Evolutionary conservation across 352 stramenopile species (phyloP).

Genomic region (Globisporangium paroecandrum): DNA sequence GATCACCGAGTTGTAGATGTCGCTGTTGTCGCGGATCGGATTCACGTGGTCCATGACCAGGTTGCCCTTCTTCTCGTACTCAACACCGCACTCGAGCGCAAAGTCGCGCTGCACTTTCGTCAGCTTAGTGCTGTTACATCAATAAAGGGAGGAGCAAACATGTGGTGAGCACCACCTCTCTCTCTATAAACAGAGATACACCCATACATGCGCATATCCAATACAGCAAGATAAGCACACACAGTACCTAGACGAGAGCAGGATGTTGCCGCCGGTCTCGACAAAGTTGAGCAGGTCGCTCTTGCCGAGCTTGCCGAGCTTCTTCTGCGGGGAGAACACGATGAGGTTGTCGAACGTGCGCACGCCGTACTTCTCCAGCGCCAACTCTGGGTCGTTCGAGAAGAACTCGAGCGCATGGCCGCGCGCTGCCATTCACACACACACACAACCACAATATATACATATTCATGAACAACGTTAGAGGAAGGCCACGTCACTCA

Average conservation of each 20-base stretch:
- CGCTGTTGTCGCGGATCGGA: slow-evolving; percentile 40
- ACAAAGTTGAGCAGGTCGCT: slow-evolving; percentile 80
- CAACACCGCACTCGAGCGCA: slow-evolving; percentile 81
- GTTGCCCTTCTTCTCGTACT: slow-evolving; percentile 87
- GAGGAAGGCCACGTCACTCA: neutral
- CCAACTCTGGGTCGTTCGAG: slow-evolving; percentile 46
- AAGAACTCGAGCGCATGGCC: slow-evolving; percentile 69
- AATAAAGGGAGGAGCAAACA: neutral
- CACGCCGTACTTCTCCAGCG: slow-evolving; percentile 83
- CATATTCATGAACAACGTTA: neutral
- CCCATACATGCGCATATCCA: neutral
- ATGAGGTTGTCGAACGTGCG: slow-evolving; percentile 88
- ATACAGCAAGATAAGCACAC: neutral
- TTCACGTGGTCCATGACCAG: slow-evolving; percentile 87
- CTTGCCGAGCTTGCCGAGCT: slow-evolving; percentile 62
- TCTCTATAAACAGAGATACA: neutral
- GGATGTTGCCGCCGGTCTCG: slow-evolving; percentile 82
- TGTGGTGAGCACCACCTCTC: neutral
- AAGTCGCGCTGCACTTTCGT: slow-evolving; percentile 85
- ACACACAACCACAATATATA: slow-evolving; percentile 2
- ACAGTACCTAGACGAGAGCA: slow-evolving; percentile 52
- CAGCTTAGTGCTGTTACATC: slow-evolving; percentile 42
- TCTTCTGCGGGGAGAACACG: slow-evolving; percentile 84
- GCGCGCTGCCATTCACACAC: slow-evolving; percentile 28
- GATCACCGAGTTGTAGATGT: slow-evolving; percentile 82